Base-by-base conservation (phyloP, 345 rosid species). In the Populus tremula region DNA sequence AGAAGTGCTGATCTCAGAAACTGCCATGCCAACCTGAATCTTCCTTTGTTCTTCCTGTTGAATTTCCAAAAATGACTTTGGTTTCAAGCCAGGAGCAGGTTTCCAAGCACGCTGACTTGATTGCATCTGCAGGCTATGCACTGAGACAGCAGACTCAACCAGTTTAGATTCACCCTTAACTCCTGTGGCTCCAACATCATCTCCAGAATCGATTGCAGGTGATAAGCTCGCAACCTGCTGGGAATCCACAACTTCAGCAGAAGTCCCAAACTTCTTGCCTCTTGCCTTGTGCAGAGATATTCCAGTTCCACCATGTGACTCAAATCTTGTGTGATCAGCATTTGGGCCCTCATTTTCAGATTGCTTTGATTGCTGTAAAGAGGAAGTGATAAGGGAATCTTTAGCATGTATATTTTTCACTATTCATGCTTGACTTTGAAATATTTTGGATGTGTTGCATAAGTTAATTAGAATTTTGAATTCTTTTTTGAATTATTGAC, bases 51-150 rank as follows among this genome's bases (percentile, higher is more conserved):
- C 98, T 80, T 96, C 99, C 89, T 86, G 87, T 82, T 96, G 99
- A 86, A 96, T 96, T 86, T 96, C 99, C 85, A 96, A 82, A 78
- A 96, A 82, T 39, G 99, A 94, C 88, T 90, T 96, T 18, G 97
- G 89, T 86, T 89, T 96, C 87, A 91, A 88, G 81, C 98, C 97
- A 66, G 97, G 97, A 80, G 99, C 97, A 88, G 95, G 93, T 86
- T 90, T 94, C 99, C 99, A 96, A 72, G 95, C 97, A 69, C 92
- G 81, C 72, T 86, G 89, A 41, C 80, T 86, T 3, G 87, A 74
- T 70, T 81, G 86, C 35, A 84, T 62, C 71, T 79, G 85, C 70
- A 82, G n/a, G 74, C 62, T 83, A 71, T 76, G 88, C 72, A 54
- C 71, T 21, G 86, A 69, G 21, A 74, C 33, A 31, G 33, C 75